These are phyloP conservation scores for cucumber (Cucumis sativus) DNA, from an alignment of 306 rosid genomes.

Conservation along the genomic window Cucumber_9930_V3 NC_026655.2:25399001-25399500, in stretches of 20 bases:
- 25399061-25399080: slow-evolving; percentile 71
- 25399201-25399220: slow-evolving; percentile 32
- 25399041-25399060: slow-evolving; percentile 55
- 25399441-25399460: slow-evolving; percentile 25
- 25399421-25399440: slow-evolving; percentile 17
- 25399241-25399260: slow-evolving; percentile 31
- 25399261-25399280: slow-evolving; percentile 28
- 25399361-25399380: slow-evolving; percentile 17
- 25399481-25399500: slow-evolving; percentile 28
- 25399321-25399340: slow-evolving; percentile 58
- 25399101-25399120: slow-evolving; percentile 26
- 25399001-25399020: slow-evolving; percentile 23
- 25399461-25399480: slow-evolving; percentile 23
- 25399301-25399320: slow-evolving; percentile 49
- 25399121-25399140: slow-evolving; percentile 32
- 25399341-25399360: slow-evolving; percentile 30
- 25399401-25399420: slow-evolving; percentile 27
- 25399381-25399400: slow-evolving; percentile 23
- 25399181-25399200: slow-evolving; percentile 25
- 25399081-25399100: slow-evolving; percentile 29
- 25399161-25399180: slow-evolving; percentile 21
- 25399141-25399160: slow-evolving; percentile 18
- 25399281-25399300: slow-evolving; percentile 24
- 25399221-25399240: slow-evolving; percentile 21
- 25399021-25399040: slow-evolving; percentile 32